Percentiles rank a stretch among this genome's conserved stretches.
Evolutionary conservation across 495 filamentous ascomycete genomes (phyloP).

Genomic region (Pseudomonodictys pantanalensis): DNA sequence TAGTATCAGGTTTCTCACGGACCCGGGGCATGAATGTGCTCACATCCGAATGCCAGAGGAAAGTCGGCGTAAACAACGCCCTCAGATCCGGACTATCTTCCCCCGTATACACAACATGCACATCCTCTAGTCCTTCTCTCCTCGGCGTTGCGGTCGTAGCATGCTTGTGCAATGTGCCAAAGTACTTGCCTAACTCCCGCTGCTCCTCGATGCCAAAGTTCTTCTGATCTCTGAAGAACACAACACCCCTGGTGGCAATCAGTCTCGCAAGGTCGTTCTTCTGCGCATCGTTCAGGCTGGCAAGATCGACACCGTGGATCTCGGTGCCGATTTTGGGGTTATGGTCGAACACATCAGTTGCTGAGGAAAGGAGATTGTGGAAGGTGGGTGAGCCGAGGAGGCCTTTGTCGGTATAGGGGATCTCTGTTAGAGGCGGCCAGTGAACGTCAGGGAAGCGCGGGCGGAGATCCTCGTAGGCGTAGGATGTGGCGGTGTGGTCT

Average conservation of each 20-base stretch:
- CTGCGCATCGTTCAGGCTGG: constrained; percentile 62
- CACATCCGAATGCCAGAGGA: constrained; percentile 66
- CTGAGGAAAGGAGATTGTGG: constrained; percentile 55
- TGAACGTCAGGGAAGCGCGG: constrained; percentile 57
- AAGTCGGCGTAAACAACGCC: constrained; percentile 37
- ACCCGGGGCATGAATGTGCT: too few relatives aligned
- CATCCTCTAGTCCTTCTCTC: constrained; percentile 61
- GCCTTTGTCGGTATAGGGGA: constrained; percentile 56
- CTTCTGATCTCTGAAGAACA: constrained; percentile 68
- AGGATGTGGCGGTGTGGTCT: constrained; percentile 47
- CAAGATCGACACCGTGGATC: constrained; percentile 65
- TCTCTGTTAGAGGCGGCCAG: constrained; percentile 52
- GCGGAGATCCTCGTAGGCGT: constrained; percentile 55
- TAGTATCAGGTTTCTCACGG: constrained; percentile 35
- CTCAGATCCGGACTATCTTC: constrained; percentile 56
- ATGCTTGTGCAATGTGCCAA: constrained; percentile 65
- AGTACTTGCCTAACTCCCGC: constrained; percentile 62
- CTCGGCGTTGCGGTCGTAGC: constrained; percentile 60
- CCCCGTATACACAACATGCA: constrained; percentile 65
- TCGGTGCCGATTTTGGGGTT: constrained; percentile 73
- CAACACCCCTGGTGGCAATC: constrained; percentile 67
- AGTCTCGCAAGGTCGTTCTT: constrained; percentile 74
- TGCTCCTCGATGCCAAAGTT: constrained; percentile 66
- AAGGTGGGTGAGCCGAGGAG: constrained; percentile 55
- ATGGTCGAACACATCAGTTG: constrained; percentile 57